A percentile compares a stretch with the other conserved stretches of the same genome.
Evolutionary conservation across 345 rosid genomes (phyloP).

Genomic region (Capsella bursapastoris): DNA sequence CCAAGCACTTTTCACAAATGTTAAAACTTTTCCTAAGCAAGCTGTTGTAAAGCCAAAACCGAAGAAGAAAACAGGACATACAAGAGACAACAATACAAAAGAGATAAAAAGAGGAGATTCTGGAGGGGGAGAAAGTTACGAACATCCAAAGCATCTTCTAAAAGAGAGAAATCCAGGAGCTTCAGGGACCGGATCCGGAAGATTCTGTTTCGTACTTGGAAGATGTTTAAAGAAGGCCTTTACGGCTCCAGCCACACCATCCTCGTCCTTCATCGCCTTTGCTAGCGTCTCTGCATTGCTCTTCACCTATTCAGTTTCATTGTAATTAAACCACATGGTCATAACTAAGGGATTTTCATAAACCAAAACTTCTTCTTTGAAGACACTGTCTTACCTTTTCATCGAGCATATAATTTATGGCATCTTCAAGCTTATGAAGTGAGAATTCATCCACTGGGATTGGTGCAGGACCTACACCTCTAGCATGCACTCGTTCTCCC

Average conservation of each 20-base stretch:
- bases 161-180: conserved; percentile 55
- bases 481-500: conserved; percentile 91
- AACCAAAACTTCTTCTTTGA: neutral
- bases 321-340: neutral
- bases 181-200: conserved; percentile 45
- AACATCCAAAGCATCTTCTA: conserved; percentile 80
- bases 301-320: conserved; percentile 68
- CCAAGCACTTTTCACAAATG: conserved; percentile 20
- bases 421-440: conserved; percentile 72
- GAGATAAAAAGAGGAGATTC: conserved; percentile 30
- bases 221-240: conserved; percentile 93
- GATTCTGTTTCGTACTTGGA: conserved; percentile 44
- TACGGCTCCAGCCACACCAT: conserved; percentile 96
- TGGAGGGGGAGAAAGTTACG: conserved; percentile 43
- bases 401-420: conserved; percentile 71
- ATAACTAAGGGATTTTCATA: neutral
- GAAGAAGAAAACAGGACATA: conserved; percentile 22
- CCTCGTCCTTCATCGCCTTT: conserved; percentile 92
- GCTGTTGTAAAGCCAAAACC: conserved; percentile 27
- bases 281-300: conserved; percentile 79
- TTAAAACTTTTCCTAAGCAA: conserved; percentile 25
- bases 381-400: conserved; percentile 53
- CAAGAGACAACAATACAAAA: conserved; percentile 26
- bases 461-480: conserved; percentile 93
- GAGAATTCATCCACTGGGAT: conserved; percentile 92